Evolutionary conservation across 2,329 filamentous ascomycete genomes (phyloP), one percentile per base, ranked within the genome.

Genomic region (Fusarium multiceps): DNA sequence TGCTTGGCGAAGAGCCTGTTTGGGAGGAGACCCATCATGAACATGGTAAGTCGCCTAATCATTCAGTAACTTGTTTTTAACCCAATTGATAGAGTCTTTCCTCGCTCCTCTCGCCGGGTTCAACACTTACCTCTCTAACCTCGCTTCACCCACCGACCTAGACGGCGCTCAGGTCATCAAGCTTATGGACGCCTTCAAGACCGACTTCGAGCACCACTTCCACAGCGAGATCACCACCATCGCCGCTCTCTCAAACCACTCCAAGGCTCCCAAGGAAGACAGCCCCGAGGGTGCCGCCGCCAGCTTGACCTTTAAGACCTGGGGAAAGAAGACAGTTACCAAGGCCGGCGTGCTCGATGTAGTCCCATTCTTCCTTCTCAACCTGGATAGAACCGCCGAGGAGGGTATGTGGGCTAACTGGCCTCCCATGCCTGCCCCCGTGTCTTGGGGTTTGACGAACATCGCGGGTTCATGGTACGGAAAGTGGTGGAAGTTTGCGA

Each of bases 401-500:
- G 85, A 85, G 8, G 88, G 87, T 25, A 76, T 83, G 73, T 90
- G 89, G 88, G 82, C 81, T 14, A 83, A 84, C 71, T 91, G 89
- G 88, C 89, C 89, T 46, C 88, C 89, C 1, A 90, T 91, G 81
- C 88, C 89, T 2, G 82, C 81, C 7, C 84, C 86, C 5, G 82
- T 90, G 63, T 83, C 84, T 58, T 91, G 88, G 88, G 85, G 84
- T 0, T 72, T 91, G 65, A 82, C 86, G 37, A 90, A 89, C 71
- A 77, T 90, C 45, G 87, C 82, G 3, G 88, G 87, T 3, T 82
- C 85, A 37, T 86, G 83, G 78, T 82, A 90, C 69, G 83, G 83
- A 37, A 80, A 83, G 4, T 86, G 85, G 84, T 91, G 89, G 89
- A 88, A 85, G 79, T 92, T 90, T 80, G 82, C 87, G 32, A 90